Base-by-base conservation (phyloP, 257 asterid genomes). In the Ehretia macrophylla region DNA sequence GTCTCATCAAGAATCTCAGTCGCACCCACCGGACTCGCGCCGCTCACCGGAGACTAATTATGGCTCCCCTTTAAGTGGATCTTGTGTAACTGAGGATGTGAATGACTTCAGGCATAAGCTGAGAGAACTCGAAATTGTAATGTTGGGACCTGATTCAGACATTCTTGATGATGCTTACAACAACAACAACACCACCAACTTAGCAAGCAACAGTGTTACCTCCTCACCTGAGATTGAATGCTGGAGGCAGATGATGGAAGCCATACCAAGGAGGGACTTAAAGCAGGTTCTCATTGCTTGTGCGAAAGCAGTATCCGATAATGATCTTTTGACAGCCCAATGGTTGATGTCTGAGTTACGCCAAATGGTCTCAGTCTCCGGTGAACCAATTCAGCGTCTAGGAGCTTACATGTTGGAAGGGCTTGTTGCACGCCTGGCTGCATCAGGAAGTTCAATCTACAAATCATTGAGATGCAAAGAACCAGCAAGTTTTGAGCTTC, bases 371-470 rank as follows among this genome's bases (percentile, higher is more conserved):
- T 90, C 97, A 0, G 95, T 90, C 37, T 84, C 90, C 4, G 97
- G 97, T 5, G 97, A 83, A 32, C 97, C 97, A 0, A 58, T 87
- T 32, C 96, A 87, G 69, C 95, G 97, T 6, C 67, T 90, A 32
- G 95, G 96, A 57, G 97, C 96, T 0, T 90, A 90, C 78, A 76
- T 87, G 85, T 66, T 90, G 19, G 97, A 90, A 72, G 97, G 97
- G 46, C 93, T 90, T 1, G 95, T 87, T 0, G 95, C 97, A 0
- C 66, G 74, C 58, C 57, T 81, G 58, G 77, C 78, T 21, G 77
- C 90, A 52, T 84, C 96, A 0, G 90, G 93, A 12, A 90, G 85
- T 51, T 81, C 84, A 46, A 82, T 90, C 11, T 83, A 73, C 53
- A 83, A 76, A 58, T 74, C 82, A 1, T 67, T 84, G 66, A 77